phyloP scores from a whole-genome alignment of 768 basidiomycete species.

The Collybia mongolica region DNA sequence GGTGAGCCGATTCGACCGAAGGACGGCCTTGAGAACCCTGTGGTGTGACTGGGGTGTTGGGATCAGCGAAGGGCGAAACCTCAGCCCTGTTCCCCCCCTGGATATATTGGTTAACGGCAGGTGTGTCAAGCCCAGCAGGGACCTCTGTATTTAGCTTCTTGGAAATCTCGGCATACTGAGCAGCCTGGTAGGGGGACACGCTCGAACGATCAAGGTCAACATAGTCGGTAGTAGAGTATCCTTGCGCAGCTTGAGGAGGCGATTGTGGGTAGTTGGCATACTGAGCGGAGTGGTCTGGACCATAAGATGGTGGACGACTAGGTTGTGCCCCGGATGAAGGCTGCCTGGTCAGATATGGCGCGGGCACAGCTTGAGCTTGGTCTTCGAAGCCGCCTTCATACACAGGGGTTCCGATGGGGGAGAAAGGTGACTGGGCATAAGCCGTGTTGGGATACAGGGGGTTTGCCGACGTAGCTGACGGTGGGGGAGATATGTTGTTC shows the following conservation, averaged over 20 bases:
- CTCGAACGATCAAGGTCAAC: conserved; percentile 67
- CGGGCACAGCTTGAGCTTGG: conserved; percentile 15
- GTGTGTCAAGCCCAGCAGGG: conserved; percentile 31
- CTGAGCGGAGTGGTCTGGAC: conserved; percentile 4
- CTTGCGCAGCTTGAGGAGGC: conserved; percentile 10
- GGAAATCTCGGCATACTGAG: conserved; percentile 72
- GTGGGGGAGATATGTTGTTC: conserved; percentile 20
- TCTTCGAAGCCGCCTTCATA: conserved; percentile 13
- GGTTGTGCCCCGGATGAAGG: conserved; percentile 14
- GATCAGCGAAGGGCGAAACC: conserved; percentile 29
- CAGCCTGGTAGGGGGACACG: conserved; percentile 73
- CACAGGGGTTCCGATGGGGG: conserved; percentile 32
- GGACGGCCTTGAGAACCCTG: conserved; percentile 3
- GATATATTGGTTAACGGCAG: conserved; percentile 22
- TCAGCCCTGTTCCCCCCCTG: conserved; percentile 2
- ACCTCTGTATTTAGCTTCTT: conserved; percentile 46
- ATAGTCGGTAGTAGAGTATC: conserved; percentile 42
- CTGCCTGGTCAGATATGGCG: conserved; percentile 17
- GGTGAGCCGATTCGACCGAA: not conserved
- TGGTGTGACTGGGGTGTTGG: conserved; percentile 12
- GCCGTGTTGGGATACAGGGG: conserved; percentile 35
- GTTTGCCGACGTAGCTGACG: conserved; percentile 27
- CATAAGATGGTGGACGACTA: conserved; percentile 8
- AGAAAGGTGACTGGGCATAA: conserved; percentile 34
- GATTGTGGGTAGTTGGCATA: conserved; percentile 23